These are phyloP conservation scores for Nakaseomyces bracarensis DNA, from an alignment of 1,139 yeast genomes.

Conservation along the genomic window DNA sequence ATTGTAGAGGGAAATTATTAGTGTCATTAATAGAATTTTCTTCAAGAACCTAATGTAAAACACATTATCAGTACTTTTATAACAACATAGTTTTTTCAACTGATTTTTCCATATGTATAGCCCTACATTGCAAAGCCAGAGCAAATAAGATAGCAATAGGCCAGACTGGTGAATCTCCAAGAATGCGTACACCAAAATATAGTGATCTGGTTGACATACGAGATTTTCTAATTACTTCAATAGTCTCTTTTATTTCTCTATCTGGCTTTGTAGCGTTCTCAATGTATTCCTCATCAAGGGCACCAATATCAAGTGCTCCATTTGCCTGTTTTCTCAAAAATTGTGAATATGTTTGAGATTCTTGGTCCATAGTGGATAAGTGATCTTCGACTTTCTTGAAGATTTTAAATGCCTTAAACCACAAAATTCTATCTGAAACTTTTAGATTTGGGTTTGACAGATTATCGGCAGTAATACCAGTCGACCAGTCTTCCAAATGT, in stretches of 20 bases:
- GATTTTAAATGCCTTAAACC: constrained; percentile 34
- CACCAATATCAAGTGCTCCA: constrained; percentile 43
- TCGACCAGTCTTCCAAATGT: constrained; percentile 45
- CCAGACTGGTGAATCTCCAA: constrained; percentile 83
- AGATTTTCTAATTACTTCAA: constrained; percentile 39
- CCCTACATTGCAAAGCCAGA: constrained; percentile 65
- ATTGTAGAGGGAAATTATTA: too few relatives aligned
- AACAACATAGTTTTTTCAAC: constrained; percentile 1
- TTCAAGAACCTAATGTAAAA: neutral
- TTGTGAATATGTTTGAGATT: constrained; percentile 44
- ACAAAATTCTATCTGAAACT: constrained; percentile 34
- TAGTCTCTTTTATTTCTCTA: constrained; percentile 35
- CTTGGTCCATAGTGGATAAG: constrained; percentile 39
- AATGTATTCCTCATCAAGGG: constrained; percentile 39
- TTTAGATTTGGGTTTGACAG: constrained; percentile 23
- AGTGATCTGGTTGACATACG: constrained; percentile 50
- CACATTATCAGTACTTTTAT: neutral
- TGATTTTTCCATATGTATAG: constrained; percentile 30
- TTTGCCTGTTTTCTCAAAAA: constrained; percentile 45
- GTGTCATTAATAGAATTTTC: too few relatives aligned
- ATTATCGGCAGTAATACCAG: constrained; percentile 23
- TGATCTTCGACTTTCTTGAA: constrained; percentile 51
- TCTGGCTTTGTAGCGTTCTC: constrained; percentile 38
- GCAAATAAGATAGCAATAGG: constrained; percentile 72
- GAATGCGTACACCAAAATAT: constrained; percentile 60